These are phyloP conservation scores for Schizochytrium sp. DNA, from an alignment of 108 stramenopile species.

Conservation along the genomic window DNA sequence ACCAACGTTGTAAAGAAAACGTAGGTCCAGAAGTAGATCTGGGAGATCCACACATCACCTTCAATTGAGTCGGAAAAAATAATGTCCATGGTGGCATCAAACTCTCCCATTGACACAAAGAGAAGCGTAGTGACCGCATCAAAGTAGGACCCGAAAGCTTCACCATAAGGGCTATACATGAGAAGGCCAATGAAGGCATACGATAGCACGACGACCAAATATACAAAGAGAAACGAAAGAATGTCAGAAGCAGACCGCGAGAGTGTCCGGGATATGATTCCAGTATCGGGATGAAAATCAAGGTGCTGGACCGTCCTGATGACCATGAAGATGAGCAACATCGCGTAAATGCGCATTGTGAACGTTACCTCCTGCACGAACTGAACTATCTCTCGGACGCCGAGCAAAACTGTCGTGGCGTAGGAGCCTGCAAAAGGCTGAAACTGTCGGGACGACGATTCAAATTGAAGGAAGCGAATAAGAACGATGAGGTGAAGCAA, in stretches of 20 bases:
- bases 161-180: neutral
- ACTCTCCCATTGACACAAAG: constrained; percentile 2
- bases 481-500: neutral
- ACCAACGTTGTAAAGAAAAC: neutral
- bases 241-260: neutral
- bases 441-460: neutral
- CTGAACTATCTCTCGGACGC: neutral
- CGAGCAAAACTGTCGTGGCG: neutral
- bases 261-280: neutral
- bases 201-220: neutral
- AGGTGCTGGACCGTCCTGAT: neutral
- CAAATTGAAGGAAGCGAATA: neutral
- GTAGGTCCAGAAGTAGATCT: neutral
- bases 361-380: neutral
- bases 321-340: neutral
- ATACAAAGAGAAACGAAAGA: neutral
- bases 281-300: neutral
- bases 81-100: neutral
- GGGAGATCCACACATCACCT: neutral
- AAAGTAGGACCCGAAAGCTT: neutral
- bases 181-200: neutral
- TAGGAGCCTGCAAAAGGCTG: neutral
- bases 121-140: neutral
- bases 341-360: neutral
- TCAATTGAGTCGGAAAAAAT: neutral